Base-by-base conservation (phyloP, 306 rosid species). In the Erythrophleum fordii region DNA sequence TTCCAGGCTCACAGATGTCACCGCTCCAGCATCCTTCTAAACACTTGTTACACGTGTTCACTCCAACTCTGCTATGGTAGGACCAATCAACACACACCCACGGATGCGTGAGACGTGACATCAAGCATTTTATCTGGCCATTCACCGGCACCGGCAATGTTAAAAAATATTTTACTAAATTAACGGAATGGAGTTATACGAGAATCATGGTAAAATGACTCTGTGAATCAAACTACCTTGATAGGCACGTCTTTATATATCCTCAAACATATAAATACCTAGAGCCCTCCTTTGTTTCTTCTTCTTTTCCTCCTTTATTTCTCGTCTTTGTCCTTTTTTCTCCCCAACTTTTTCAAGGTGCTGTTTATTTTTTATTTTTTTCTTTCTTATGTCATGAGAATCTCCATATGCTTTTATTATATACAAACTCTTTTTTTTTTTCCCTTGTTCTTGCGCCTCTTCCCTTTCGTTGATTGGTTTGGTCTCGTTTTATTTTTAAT, bases 221-320 rank as follows among this genome's bases (percentile, higher is more conserved):
- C 23, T 26, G 52, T 26, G 3, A 46, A 46, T 31, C 25, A 77
- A 48, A 64, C 64, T 20, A 48, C 3, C 25, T 13, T 77, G 65
- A 65, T 13, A 14, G 64, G 52, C 73, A 49, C 65, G 73, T 34
- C 49, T 20, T 31, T 55, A 22, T 26, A 13, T 22, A 20, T 46
- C 71, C 49, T 44, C 62, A 39, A 75, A 75, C 80, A 31, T 76
- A 77, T 77, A 65, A 64, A 77, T 65, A 64, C 65, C 65, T 35
- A 64, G 34, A 44, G 73, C 73, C 80, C 7, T 14, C 12, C 4
- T 4, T 4, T 6, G 18, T 23, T 34, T 5, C 6, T 29, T 45
- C 64, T 64, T 64, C 80, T 65, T 65, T 48, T 48, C 39, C 73
- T 34, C 44, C 51, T 8, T 55, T 20, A 0, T 9, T 18, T 53